These are phyloP conservation scores for Pythium pyrilobum DNA, from an alignment of 352 stramenopile genomes.

Conservation along the genomic window DNA sequence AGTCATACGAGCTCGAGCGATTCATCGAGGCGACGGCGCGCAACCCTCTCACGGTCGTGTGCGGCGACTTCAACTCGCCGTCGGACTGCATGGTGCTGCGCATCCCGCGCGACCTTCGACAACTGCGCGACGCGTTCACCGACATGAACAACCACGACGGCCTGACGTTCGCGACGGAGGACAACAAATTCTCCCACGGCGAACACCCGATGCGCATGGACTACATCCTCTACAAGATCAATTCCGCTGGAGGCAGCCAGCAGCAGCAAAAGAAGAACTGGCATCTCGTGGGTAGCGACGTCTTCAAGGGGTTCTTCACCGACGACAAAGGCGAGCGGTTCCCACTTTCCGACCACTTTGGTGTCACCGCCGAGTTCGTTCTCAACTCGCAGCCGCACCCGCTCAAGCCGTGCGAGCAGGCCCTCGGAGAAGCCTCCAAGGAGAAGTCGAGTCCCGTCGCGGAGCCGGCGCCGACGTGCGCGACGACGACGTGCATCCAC, in stretches of 20 bases:
- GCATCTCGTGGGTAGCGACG: constrained; percentile 52
- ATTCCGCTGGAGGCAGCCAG: not conserved
- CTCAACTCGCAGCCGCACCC: constrained; percentile 27
- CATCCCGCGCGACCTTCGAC: constrained; percentile 43
- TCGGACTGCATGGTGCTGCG: constrained; percentile 66
- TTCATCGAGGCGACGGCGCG: constrained; percentile 60
- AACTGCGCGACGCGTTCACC: constrained; percentile 61
- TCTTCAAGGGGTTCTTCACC: constrained; percentile 78
- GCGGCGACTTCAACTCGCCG: constrained; percentile 80
- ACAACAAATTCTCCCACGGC: constrained; percentile 79
- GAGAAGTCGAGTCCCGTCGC: constrained; percentile 10
- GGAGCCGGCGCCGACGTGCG: constrained; percentile 16
- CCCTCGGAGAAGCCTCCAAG: constrained; percentile 10
- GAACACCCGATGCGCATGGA: constrained; percentile 85
- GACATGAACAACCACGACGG: constrained; percentile 63
- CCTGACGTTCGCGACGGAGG: constrained; percentile 64
- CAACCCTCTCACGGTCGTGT: constrained; percentile 55
- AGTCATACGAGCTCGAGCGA: constrained; percentile 70
- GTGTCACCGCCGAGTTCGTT: constrained; percentile 61
- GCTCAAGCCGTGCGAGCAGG: constrained; percentile 32
- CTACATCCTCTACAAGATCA: constrained; percentile 73
- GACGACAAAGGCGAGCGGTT: constrained; percentile 51
- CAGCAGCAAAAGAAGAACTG: constrained; percentile 19
- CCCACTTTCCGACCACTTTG: constrained; percentile 76
- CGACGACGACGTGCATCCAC: constrained; percentile 36